Evolutionary conservation across 306 rosid species (phyloP), one percentile per base, ranked within the genome.

Genomic region (Styphnolobium japonicum): DNA sequence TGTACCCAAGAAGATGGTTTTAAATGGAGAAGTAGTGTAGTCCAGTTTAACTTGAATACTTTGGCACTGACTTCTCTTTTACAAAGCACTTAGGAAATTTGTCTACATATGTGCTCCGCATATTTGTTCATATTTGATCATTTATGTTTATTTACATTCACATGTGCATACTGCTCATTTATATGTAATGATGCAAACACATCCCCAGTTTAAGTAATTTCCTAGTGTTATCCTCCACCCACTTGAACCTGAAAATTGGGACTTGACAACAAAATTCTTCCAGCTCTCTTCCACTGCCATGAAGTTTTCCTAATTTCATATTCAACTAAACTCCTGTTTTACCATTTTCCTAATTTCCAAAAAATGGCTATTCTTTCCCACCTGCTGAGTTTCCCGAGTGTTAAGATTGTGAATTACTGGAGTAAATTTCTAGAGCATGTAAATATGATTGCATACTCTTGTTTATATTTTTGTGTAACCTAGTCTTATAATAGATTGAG

Each of bases 21-120:
- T 95, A 74, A 92, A 89, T 25, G 98, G 98, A 75, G 98, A 95
- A 88, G n/a, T n/a, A n/a, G n/a, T n/a, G 86, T 95, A 49, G 67
- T 95, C 81, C 97, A 82, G 77, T 93, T 93, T 83, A 88, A 93
- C 85, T 82, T 95, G 62, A 86, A 87, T 56, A 78, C 92, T 37
- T 42, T 79, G 96, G 99, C 91, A 93, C 75, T 31, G 33, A 51
- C 60, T 81, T 77, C 71, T 55, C 78, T 42, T 69, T n/a, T n/a
- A n/a, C n/a, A n/a, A n/a, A n/a, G n/a, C n/a, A n/a, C n/a, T n/a
- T 49, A 10, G 27, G 53, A 75, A 68, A 4, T 61, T 27, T 57
- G 73, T 75, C 49, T 69, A 12, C 74, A 42, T 68, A 43, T 67
- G 0, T 78, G 43, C 72, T 31, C n/a, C n/a, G 45, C 84, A 18